phyloP scores from a whole-genome alignment of 495 filamentous ascomycete species.

The Neurospora sp. region DNA sequence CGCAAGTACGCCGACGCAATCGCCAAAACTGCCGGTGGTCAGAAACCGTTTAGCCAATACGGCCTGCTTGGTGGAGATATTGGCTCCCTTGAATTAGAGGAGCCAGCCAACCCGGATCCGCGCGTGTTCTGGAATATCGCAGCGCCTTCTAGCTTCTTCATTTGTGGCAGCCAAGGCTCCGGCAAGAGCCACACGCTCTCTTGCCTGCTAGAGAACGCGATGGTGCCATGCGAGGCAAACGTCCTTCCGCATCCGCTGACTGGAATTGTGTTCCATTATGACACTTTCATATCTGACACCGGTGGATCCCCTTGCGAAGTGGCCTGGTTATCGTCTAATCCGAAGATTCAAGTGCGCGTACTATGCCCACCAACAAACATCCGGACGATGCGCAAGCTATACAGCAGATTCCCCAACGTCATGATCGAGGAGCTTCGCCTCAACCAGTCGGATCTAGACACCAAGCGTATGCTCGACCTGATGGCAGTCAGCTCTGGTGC shows the following conservation, averaged over 20 bases:
- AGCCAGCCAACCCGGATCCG: constrained; percentile 26
- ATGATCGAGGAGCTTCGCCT: constrained; percentile 45
- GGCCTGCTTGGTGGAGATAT: constrained; percentile 29
- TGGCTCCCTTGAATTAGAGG: neutral
- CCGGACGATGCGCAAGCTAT: constrained; percentile 31
- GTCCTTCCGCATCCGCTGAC: constrained; percentile 42
- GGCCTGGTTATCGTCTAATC: constrained; percentile 50
- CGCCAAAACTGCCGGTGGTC: neutral
- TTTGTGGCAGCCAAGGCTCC: constrained; percentile 67
- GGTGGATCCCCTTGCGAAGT: constrained; percentile 54
- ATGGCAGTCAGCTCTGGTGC: constrained; percentile 50
- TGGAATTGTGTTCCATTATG: constrained; percentile 61
- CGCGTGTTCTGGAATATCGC: constrained; percentile 57
- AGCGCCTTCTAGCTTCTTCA: constrained; percentile 58
- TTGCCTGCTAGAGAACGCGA: constrained; percentile 58
- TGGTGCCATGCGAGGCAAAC: constrained; percentile 31
- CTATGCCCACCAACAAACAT: constrained; percentile 56
- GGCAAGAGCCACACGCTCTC: constrained; percentile 68
- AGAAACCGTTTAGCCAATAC: constrained; percentile 27
- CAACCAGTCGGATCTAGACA: constrained; percentile 48
- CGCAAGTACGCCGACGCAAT: constrained; percentile 16
- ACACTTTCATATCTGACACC: constrained; percentile 46
- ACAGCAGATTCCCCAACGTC: constrained; percentile 33
- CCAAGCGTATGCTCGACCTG: constrained; percentile 53
- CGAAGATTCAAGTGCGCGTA: constrained; percentile 47